These are phyloP conservation scores for Nigrospora oryzae DNA, from an alignment of 2,329 filamentous ascomycete species.

Conservation along the genomic window DNA sequence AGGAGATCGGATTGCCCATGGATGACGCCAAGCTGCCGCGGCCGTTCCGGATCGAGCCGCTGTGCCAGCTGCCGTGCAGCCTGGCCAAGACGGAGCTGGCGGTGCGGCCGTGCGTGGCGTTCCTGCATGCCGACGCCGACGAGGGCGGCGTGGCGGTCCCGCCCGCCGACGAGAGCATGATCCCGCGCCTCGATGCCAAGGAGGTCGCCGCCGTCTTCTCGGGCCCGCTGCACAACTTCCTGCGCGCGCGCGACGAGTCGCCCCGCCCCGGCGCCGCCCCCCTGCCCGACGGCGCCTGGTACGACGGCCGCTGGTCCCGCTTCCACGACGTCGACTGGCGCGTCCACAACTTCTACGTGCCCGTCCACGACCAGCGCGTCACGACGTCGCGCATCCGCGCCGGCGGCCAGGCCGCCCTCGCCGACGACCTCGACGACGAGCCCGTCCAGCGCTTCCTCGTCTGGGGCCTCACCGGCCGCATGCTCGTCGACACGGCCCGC, in stretches of 20 bases:
- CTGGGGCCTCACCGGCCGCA: slow-evolving; percentile 90
- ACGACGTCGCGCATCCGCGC: slow-evolving; percentile 40
- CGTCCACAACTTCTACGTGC: slow-evolving; percentile 89
- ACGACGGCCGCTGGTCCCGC: slow-evolving; percentile 71
- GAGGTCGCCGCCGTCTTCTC: slow-evolving; percentile 94
- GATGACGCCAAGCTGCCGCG: slow-evolving; percentile 59
- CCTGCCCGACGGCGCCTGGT: slow-evolving; percentile 61
- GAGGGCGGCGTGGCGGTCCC: slow-evolving; percentile 20
- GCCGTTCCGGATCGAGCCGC: slow-evolving; percentile 78
- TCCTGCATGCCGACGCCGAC: slow-evolving; percentile 56
- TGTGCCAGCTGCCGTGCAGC: slow-evolving; percentile 74
- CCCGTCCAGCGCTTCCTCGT: slow-evolving; percentile 63
- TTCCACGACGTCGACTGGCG: slow-evolving; percentile 75
- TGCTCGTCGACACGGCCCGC: slow-evolving; percentile 79
- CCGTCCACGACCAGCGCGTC: slow-evolving; percentile 62
- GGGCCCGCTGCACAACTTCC: slow-evolving; percentile 78
- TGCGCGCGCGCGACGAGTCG: slow-evolving; percentile 51
- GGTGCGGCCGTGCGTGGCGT: slow-evolving; percentile 69
- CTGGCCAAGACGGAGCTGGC: slow-evolving; percentile 66
- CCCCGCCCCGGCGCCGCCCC: slow-evolving; percentile 18
- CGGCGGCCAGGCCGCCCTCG: slow-evolving; percentile 13
- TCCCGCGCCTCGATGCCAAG: slow-evolving; percentile 74
- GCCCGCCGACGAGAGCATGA: slow-evolving; percentile 60
- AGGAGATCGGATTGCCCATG: slow-evolving; percentile 85
- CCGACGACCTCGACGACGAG: slow-evolving; percentile 18